Evolutionary conservation across 1,139 yeast species (phyloP).

Genomic region (Debaryomyces nepalensis): DNA sequence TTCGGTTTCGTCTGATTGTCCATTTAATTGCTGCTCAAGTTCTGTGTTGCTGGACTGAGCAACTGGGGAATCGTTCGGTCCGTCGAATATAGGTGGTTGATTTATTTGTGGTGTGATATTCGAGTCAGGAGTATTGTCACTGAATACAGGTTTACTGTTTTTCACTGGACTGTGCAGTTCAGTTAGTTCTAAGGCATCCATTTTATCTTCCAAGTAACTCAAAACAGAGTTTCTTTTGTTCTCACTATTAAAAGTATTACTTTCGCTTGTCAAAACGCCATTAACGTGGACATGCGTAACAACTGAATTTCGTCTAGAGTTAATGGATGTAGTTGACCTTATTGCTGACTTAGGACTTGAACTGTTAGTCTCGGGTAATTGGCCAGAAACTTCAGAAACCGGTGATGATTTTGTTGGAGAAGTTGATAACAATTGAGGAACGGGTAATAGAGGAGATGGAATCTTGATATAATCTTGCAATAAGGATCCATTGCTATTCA

Average conservation of each 20-base stretch:
- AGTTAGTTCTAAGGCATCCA: conserved; percentile 46
- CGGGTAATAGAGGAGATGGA: conserved; percentile 35
- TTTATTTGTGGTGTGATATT: conserved; percentile 36
- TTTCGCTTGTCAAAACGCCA: conserved; percentile 49
- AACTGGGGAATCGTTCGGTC: conserved; percentile 23
- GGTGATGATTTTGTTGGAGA: conserved; percentile 41
- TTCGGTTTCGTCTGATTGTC: background rate
- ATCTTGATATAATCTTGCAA: conserved; percentile 39
- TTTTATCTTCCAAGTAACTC: conserved; percentile 52
- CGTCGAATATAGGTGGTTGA: conserved; percentile 35
- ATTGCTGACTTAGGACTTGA: conserved; percentile 20
- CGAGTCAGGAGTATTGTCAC: conserved; percentile 10
- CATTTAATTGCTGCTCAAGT: background rate
- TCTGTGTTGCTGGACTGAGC: background rate
- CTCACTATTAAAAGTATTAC: conserved; percentile 26
- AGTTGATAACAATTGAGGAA: conserved; percentile 41
- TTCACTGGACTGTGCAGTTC: conserved; percentile 34
- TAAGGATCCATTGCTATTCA: conserved; percentile 23
- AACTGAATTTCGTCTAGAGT: conserved; percentile 46
- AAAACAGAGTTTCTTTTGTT: conserved; percentile 48
- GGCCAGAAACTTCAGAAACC: conserved; percentile 21
- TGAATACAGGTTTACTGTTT: conserved; percentile 8
- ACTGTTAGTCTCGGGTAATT: conserved; percentile 11
- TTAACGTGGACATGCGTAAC: conserved; percentile 53
- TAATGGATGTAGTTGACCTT: conserved; percentile 18